Evolutionary conservation across 805 yeast species (phyloP), one percentile per base, ranked within the genome.

Genomic region (Cyberlindnera euphorbiiphila): DNA sequence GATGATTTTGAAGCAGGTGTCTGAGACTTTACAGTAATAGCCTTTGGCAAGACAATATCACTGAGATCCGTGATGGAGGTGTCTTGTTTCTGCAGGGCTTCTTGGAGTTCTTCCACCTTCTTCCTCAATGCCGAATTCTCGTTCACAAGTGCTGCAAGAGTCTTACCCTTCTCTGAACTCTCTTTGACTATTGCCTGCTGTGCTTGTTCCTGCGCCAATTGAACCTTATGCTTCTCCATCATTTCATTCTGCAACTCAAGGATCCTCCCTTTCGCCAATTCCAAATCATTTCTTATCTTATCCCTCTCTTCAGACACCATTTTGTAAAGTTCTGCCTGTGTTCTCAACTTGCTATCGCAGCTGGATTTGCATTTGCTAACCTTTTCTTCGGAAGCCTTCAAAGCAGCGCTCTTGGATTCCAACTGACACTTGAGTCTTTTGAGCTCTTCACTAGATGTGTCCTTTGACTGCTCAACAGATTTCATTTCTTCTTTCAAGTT

Each of bases 261-360:
- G 53, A 19, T 34, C 52, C 60, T 29, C 52, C 54, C n/a, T 54
- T 35, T 29, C 3, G 30, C 6, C 8, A 29, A 34, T 10, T 36
- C 44, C 32, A 45, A 19, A 8, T 41, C 60, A 53, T 12, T 52
- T 52, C 43, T 60, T 45, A 19, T 48, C n/a, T 40, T 51, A 51
- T 46, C 62, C 54, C 29, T 58, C 29, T 50, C 63, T 55, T 42
- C 49, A 6, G 45, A 41, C 1, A 61, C 46, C 13, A 62, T 49
- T 17, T 55, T 54, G 25, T 57, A 46, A 4, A 65, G 53, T 18
- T 62, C 65, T 14, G 47, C 48, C 42, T 65, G 69, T 1, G 66
- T 58, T 15, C 58, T 50, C 14, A 66, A 28, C 42, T 65, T 63
- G 29, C 59, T 56, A 17, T 66, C 65, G 31, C 51, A 60, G n/a